Evolutionary conservation across 352 stramenopile genomes (phyloP).

Genomic region (Globisporangium sylvaticum): DNA sequence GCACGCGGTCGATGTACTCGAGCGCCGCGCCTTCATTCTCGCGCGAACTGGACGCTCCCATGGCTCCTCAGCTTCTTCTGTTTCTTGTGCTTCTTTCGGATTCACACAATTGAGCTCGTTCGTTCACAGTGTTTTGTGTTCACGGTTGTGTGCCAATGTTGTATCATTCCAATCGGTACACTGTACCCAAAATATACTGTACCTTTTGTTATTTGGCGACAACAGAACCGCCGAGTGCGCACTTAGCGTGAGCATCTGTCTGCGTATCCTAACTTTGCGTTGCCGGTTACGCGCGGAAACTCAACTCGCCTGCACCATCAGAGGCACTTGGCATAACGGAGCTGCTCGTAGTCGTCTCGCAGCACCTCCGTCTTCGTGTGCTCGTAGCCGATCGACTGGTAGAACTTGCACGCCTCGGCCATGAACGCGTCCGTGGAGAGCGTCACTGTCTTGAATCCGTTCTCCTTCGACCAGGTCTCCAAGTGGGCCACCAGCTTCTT

Average conservation of each 20-base stretch:
- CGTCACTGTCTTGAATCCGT: neutral
- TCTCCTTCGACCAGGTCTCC: neutral
- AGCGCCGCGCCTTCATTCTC: slow-evolving; percentile 50
- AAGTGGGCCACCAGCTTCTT: neutral
- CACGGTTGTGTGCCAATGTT: too few species aligned
- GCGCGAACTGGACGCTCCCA: slow-evolving; percentile 37
- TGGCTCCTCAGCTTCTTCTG: slow-evolving; percentile 6
- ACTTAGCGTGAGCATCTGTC: too few species aligned
- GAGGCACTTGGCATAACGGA: slow-evolving; percentile 4
- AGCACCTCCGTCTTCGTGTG: slow-evolving; percentile 2
- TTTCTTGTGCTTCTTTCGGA: neutral
- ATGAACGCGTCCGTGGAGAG: slow-evolving; percentile 9
- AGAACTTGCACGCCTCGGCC: slow-evolving; percentile 11
- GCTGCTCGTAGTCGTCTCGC: slow-evolving; percentile 9
- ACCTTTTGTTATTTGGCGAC: too few species aligned
- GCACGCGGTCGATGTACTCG: slow-evolving; percentile 50
- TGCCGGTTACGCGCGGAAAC: too few species aligned
- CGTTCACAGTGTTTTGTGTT: neutral
- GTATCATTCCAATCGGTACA: neutral
- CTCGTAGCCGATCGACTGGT: slow-evolving; percentile 6
- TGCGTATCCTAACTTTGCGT: too few species aligned
- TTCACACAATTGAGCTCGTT: neutral
- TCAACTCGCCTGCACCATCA: too few species aligned
- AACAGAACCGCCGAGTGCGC: too few species aligned
- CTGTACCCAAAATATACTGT: neutral